phyloP scores from a whole-genome alignment of 768 basidiomycete genomes.

The Mycena rosella region DNA sequence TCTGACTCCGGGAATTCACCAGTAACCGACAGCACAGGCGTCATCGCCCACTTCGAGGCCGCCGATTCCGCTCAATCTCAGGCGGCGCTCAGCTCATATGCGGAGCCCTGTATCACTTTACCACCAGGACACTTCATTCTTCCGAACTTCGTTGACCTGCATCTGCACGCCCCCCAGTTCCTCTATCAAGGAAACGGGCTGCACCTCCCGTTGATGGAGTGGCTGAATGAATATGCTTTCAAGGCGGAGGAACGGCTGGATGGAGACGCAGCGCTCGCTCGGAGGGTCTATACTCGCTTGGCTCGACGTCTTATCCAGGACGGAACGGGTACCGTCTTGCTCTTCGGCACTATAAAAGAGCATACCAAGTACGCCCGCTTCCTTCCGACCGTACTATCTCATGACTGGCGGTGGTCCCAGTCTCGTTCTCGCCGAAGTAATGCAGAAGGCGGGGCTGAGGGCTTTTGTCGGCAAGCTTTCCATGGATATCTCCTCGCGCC shows the following conservation, averaged over 20 bases:
- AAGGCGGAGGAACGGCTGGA: conserved; percentile 86
- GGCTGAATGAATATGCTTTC: conserved; percentile 87
- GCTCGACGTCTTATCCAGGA: conserved; percentile 74
- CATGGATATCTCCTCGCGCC: conserved; percentile 84
- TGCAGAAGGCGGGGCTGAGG: conserved; percentile 79
- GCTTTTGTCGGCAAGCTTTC: conserved; percentile 92
- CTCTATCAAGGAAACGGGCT: conserved; percentile 90
- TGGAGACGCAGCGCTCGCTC: conserved; percentile 67
- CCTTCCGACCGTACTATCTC: neutral
- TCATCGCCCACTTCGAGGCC: conserved; percentile 64
- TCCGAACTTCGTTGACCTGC: conserved; percentile 87
- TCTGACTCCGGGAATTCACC: conserved; percentile 12
- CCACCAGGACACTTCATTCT: conserved; percentile 73
- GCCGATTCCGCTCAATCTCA: conserved; percentile 51
- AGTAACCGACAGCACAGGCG: conserved; percentile 56
- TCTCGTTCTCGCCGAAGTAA: conserved; percentile 80
- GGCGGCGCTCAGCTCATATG: conserved; percentile 43
- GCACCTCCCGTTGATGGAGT: conserved; percentile 86
- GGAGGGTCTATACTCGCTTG: conserved; percentile 75
- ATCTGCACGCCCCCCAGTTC: conserved; percentile 92
- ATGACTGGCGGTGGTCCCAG: conserved; percentile 51
- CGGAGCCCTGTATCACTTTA: conserved; percentile 46
- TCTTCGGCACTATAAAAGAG: conserved; percentile 88
- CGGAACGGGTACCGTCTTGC: conserved; percentile 82
- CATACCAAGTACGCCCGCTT: conserved; percentile 78